Conservation (phyloP, 768 basidiomycete genomes). For the Clavulina sp. region DNA sequence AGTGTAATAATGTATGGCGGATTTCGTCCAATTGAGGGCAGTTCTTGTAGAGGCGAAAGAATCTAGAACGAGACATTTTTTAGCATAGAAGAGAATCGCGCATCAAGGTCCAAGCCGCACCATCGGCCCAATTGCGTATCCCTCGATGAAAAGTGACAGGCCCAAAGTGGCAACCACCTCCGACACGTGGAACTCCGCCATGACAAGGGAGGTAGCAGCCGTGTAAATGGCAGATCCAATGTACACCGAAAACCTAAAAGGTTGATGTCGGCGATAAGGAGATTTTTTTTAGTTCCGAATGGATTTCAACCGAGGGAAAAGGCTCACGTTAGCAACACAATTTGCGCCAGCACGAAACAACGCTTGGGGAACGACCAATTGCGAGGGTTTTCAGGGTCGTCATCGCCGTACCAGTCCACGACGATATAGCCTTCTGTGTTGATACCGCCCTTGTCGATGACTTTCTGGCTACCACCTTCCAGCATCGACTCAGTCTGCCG, state of each 20-base stretch:
- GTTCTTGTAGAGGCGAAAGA: slow-evolving; percentile 17
- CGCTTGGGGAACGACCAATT: neutral
- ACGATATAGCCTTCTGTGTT: no score
- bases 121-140: slow-evolving; percentile 20
- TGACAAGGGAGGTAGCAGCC: slow-evolving; percentile 8
- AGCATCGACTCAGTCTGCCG: no score
- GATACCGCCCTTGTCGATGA: no score
- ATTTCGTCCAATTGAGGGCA: slow-evolving; percentile 21
- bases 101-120: slow-evolving; percentile 10
- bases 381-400: slow-evolving; percentile 10
- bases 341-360: neutral
- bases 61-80: slow-evolving; percentile 1
- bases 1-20: slow-evolving; percentile 21
- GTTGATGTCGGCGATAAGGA: no score
- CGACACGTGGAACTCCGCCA: neutral
- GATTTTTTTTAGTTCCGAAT: no score
- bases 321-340: neutral
- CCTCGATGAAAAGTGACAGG: slow-evolving; percentile 21
- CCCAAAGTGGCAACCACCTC: slow-evolving; percentile 13
- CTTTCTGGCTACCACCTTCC: no score
- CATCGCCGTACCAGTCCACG: slow-evolving; percentile 10
- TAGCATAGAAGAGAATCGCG: neutral
- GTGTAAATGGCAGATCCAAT: slow-evolving; percentile 11
- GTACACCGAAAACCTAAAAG: slow-evolving; percentile 13
- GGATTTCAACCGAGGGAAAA: no score